Conservation (phyloP, 305 asterid species). For the Fraxinus baroniana region DNA sequence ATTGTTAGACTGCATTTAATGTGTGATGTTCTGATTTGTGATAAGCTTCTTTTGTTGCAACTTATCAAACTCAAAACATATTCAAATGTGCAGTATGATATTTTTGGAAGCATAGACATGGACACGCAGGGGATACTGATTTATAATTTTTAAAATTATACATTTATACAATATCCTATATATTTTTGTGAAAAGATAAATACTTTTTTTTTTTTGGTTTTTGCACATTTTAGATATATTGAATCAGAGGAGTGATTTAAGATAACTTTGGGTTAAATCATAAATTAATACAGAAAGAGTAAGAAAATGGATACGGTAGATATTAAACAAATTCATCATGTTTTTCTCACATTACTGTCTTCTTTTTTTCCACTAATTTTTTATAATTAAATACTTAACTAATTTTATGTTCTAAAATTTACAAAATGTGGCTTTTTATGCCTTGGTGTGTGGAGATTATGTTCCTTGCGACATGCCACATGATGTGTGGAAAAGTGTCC, state of each 20-base stretch:
- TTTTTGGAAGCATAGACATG: not conserved
- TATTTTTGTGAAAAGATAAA: not conserved
- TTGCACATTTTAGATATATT: not conserved
- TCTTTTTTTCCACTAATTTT: not conserved
- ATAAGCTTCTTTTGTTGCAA: not conserved
- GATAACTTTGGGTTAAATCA: not conserved
- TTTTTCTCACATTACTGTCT: not conserved
- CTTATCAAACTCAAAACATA: not conserved
- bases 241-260: not conserved
- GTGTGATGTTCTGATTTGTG: not conserved
- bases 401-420: not conserved
- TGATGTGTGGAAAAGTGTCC: not conserved
- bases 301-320: too few relatives aligned
- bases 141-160: too few relatives aligned
- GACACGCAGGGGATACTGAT: not conserved
- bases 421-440: not conserved
- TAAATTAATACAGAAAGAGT: not conserved
- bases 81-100: not conserved
- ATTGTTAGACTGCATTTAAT: not conserved
- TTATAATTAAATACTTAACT: not conserved
- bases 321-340: not conserved
- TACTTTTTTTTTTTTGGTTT: not conserved
- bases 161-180: conserved; percentile 23
- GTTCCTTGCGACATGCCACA: not conserved
- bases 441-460: not conserved